Base-by-base conservation (phyloP, 164 flowering plant genomes). In the Cinnamomum chago region DNA sequence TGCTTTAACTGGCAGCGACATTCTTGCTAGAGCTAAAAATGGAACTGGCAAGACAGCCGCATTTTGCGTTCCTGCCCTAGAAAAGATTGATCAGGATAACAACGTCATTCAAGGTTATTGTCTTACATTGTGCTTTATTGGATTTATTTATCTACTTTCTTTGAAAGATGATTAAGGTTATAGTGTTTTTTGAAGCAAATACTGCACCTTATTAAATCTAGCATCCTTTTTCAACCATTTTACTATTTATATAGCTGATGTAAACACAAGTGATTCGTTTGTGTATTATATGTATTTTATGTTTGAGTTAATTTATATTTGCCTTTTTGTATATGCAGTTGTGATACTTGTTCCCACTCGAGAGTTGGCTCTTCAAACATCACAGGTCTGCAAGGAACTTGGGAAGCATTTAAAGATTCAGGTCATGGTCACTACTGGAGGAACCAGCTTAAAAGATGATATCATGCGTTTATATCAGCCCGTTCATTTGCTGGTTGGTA, bases 41-140 rank as follows among this genome's bases (percentile, higher is more conserved):
- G 99, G 99, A 67, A 95, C 99, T 22, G 99, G 99, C 70, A 95
- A 95, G 86, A 95, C 99, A 7, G 99, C 97, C 71, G 98, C 99
- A 74, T 95, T 95, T 79, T 93, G 99, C 84, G 86, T 95, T 83
- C 99, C 99, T 68, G 99, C 98, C 30, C 82, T 95, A 82, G 99
- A 95, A 84, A 95, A 91, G 78, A 93, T 93, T 83, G 99, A 95
- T 85, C 98, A 86, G 83, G 95, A 93, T 74, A 88, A 87, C 76
- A 95, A 93, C 85, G 90, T 85, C 35, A 95, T 95, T 86, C 99
- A 95, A 93, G 99, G 99, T 95, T 76, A 70, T 73, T 30, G 4
- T 28, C 22, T 5, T 28, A 55, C 69, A 17, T 23, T 64, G 11
- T 23, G 30, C 13, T 64, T 11, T 64, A 64, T 64, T 64, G 24